Conservation (phyloP, 768 basidiomycete species). For the Ramaria rubella region DNA sequence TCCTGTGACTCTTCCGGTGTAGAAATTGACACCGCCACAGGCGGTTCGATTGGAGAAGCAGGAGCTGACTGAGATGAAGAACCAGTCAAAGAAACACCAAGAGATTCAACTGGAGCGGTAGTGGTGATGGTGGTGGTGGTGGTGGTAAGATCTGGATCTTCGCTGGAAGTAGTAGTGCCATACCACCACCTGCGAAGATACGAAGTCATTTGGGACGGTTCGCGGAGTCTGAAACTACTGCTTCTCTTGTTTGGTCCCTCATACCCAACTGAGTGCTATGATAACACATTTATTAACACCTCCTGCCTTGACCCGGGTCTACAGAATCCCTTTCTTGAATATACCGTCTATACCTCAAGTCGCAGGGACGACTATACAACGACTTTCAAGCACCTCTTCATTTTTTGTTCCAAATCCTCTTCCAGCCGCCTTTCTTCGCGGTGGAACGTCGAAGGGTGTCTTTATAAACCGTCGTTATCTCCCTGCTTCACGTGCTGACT, state of each 20-base stretch:
- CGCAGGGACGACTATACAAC: neutral
- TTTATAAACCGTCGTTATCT: conserved; percentile 52
- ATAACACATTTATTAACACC: too few species aligned
- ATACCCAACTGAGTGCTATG: too few species aligned
- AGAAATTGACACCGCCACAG: neutral
- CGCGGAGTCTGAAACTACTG: too few species aligned
- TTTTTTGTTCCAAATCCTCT: conserved; percentile 24
- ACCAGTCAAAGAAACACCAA: neutral
- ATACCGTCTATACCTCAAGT: too few species aligned
- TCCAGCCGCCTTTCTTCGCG: conserved; percentile 50
- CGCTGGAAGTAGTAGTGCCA: neutral
- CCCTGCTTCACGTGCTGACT: conserved; percentile 43
- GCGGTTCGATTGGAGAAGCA: neutral
- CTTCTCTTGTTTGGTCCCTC: too few species aligned
- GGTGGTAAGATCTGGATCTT: neutral
- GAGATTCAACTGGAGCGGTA: neutral
- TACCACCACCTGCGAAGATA: conserved; percentile 1
- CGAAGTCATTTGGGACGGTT: neutral
- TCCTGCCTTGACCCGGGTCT: too few species aligned
- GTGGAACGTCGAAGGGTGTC: conserved; percentile 74
- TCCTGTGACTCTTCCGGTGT: neutral
- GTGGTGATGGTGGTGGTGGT: neutral
- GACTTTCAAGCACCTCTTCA: neutral
- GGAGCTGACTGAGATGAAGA: neutral
- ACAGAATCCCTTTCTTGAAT: too few species aligned